Base-by-base conservation (phyloP, 2,329 filamentous ascomycete species). In the Aspergillus clavatus region DNA sequence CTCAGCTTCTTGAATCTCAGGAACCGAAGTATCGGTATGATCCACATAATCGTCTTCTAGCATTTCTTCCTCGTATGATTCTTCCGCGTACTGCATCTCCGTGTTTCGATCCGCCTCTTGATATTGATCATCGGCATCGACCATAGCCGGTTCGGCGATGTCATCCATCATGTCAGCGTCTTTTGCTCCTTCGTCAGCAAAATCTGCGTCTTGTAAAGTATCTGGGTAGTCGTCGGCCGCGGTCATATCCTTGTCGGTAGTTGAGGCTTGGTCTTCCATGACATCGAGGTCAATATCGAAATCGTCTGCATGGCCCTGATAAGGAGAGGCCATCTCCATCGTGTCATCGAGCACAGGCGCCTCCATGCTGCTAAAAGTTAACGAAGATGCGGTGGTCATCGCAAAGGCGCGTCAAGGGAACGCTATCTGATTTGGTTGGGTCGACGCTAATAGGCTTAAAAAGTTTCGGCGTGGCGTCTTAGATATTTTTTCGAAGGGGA, bases 231-330 rank as follows among this genome's bases (percentile, higher is more conserved):
- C 60, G 53, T 73, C 63, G 37, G 63, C 60, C 31, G 70, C 67
- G 46, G 67, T 69, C 59, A 70, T 65, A 36, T 66, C 63, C 44
- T 69, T 67, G 53, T 84, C 81, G 54, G 80, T 74, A 39, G 80
- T 69, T 42, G 81, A 79, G 46, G 73, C 71, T 52, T 81, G 76
- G 53, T 81, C 77, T 47, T 83, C 62, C 56, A 70, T 66, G 48
- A 75, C 60, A 53, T 81, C 79, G 48, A 83, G 71, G 53, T 84
- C 80, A 48, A 84, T 80, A 70, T 56, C 77, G 70, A 57, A 83
- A 70, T 72, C 72, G 54, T 79, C 76, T 40, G 70, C 70, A 43
- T 67, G 63, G 3, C 63, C 65, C 23, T 68, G 58, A 33, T 67
- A 67, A 24, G 66, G 66, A 31, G 65, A 67, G 8, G 63, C 61